Conservation (phyloP, 306 rosid species). For the Ammopiptanthus mongolicus region DNA sequence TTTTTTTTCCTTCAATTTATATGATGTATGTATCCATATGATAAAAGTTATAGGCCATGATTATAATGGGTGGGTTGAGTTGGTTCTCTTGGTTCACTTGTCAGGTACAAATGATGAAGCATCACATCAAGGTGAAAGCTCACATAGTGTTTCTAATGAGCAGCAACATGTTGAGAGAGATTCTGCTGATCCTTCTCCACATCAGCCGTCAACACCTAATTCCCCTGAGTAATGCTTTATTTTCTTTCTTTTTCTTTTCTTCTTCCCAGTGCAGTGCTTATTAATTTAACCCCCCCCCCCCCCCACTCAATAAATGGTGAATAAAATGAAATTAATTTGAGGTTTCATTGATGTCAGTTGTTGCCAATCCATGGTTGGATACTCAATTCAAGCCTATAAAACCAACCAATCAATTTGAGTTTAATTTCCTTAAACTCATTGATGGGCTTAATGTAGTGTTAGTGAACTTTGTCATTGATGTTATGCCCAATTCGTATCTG, state of each 20-base stretch:
- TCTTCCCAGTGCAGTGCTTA: not conserved
- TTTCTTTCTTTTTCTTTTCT: not conserved
- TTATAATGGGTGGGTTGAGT: constrained; percentile 47
- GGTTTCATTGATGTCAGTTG: not conserved
- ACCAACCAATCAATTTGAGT: not conserved
- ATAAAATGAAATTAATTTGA: constrained; percentile 10
- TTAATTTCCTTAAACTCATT: not conserved
- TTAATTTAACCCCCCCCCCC: not conserved
- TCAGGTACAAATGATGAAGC: constrained; percentile 40
- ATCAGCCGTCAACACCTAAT: not conserved
- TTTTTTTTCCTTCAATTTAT: constrained; percentile 32
- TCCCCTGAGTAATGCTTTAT: constrained; percentile 16
- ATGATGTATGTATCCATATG: constrained; percentile 44
- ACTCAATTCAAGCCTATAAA: constrained; percentile 2
- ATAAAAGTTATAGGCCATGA: constrained; percentile 29
- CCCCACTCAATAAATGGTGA: not conserved
- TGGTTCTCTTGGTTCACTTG: constrained; percentile 53
- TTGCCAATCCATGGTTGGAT: not conserved
- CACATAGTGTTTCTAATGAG: not conserved
- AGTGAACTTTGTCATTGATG: not conserved
- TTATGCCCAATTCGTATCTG: not conserved
- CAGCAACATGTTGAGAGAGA: not conserved
- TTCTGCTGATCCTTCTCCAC: not conserved
- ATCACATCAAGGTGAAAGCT: constrained; percentile 43
- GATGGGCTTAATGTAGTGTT: not conserved